Conservation (phyloP, 225 moss, liverwort and hornwort species). For the Pseudisothecium myosuroides region DNA sequence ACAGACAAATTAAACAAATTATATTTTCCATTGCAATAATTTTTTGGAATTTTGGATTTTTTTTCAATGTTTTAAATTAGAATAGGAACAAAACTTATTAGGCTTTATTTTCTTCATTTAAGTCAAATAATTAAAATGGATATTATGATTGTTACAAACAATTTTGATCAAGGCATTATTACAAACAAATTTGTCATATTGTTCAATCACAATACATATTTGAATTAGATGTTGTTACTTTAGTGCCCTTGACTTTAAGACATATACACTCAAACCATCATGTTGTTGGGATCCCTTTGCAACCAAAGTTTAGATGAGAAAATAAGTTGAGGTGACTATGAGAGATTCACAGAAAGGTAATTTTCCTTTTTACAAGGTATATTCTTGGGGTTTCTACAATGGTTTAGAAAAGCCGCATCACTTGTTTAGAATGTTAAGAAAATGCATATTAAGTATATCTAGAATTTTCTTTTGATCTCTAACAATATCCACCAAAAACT, state of each 20-base stretch:
- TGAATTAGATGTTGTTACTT: neutral
- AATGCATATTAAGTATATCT: neutral
- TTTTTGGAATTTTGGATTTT: too few species aligned
- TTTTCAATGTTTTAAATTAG: too few species aligned
- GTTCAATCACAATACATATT: neutral
- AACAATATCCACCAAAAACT: fast-evolving
- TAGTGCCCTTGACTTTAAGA: neutral
- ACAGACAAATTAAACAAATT: too few species aligned
- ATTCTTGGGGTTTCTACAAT: fast-evolving
- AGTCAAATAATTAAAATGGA: too few species aligned
- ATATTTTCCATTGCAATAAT: too few species aligned
- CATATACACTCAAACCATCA: neutral
- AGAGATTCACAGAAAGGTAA: neutral
- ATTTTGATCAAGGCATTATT: too few species aligned
- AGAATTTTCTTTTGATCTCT: fast-evolving
- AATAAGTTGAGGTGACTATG: neutral
- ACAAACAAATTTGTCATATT: neutral
- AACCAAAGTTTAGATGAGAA: neutral
- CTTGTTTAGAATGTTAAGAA: neutral
- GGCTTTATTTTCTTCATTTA: too few species aligned
- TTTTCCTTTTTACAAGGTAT: fast-evolving
- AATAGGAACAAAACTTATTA: too few species aligned
- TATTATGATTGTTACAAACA: too few species aligned
- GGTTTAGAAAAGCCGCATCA: neutral
- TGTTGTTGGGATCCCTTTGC: neutral